Evolutionary conservation across 805 yeast species (phyloP), one percentile per base, ranked within the genome.

Genomic region (Pichia deserticola): DNA sequence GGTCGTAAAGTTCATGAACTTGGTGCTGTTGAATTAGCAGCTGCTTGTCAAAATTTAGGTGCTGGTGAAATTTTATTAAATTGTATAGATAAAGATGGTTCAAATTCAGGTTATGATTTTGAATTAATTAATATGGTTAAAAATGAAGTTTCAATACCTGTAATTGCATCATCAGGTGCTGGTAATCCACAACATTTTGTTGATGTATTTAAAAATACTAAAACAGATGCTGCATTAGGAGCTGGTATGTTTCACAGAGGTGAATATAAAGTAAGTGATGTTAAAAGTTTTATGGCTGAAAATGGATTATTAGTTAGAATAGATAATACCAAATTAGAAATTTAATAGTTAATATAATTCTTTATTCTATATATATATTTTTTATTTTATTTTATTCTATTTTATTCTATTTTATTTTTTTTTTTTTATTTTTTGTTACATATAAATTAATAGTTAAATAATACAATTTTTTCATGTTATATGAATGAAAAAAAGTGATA

Each of bases 191-290:
- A 73, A 45, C 98, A 93, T 69, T 93, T 93, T 64, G 81, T 79
- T 54, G 89, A 93, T 55, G 99, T 88, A 3, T 93, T 93, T 62
- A 74, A 72, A 42, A 73, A 83, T 42, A 89, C 97, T 13, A 74
- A 77, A 6, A 84, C 93, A 1, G 99, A 93, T 69, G 99, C 99
- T 40, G 98, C 99, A 15, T 75, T 93, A 39, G 99, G 99, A 37
- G 99, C 99, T 5, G 99, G 99, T 41, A 85, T 93, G 84, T 93
- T 93, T 74, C 99, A 93, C 72, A 77, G 99, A 64, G 90, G 87
- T 27, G 98, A 92, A 60, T 93, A 85, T 67, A 82, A 88, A 11
- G 97, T 93, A 15, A 75, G 77, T 45, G 82, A 89, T 45, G 97
- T 93, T 41, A 93, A 93, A 67, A 64, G 75, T 32, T 81, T 76